These are phyloP conservation scores for Colletotrichum spinosum DNA, from an alignment of 2,329 filamentous ascomycete genomes.

Conservation along the genomic window DNA sequence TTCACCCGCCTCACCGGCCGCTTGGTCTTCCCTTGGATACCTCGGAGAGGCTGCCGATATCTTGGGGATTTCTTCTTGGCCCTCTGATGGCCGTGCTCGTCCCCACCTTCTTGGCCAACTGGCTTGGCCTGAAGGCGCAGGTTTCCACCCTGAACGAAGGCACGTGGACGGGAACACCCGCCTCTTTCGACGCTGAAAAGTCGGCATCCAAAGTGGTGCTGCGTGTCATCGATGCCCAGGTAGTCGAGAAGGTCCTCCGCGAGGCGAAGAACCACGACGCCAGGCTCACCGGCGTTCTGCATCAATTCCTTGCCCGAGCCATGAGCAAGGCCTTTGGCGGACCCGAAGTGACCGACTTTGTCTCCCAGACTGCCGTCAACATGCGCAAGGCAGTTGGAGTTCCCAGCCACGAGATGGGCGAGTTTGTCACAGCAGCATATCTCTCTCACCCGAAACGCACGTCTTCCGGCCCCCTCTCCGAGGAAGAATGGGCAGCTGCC, in stretches of 20 bases:
- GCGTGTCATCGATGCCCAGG: conserved; percentile 44
- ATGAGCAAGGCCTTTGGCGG: conserved; percentile 46
- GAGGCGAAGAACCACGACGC: conserved; percentile 46
- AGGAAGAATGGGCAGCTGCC: conserved; percentile 49
- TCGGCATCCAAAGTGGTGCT: conserved; percentile 47
- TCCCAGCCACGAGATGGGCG: conserved; percentile 49
- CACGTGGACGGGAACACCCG: conserved; percentile 48
- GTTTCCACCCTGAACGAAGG: conserved; percentile 42
- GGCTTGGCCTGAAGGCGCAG: conserved; percentile 48
- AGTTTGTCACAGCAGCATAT: conserved; percentile 47
- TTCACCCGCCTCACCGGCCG: conserved; percentile 33
- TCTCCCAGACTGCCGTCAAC: conserved; percentile 53
- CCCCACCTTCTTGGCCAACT: conserved; percentile 46
- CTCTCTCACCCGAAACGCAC: conserved; percentile 39
- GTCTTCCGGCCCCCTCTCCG: conserved; percentile 14
- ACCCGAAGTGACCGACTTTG: conserved; percentile 46
- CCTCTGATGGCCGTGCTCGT: conserved; percentile 52
- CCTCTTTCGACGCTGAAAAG: conserved; percentile 42
- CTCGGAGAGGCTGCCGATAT: conserved; percentile 52
- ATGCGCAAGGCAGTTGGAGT: conserved; percentile 50
- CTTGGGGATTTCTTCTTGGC: conserved; percentile 55
- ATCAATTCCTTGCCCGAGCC: conserved; percentile 52
- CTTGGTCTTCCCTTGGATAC: conserved; percentile 53
- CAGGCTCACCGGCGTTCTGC: conserved; percentile 55
- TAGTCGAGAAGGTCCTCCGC: conserved; percentile 44